These are phyloP conservation scores for Aspergillus persii DNA, from an alignment of 2,329 filamentous ascomycete genomes.

Conservation along the genomic window DNA sequence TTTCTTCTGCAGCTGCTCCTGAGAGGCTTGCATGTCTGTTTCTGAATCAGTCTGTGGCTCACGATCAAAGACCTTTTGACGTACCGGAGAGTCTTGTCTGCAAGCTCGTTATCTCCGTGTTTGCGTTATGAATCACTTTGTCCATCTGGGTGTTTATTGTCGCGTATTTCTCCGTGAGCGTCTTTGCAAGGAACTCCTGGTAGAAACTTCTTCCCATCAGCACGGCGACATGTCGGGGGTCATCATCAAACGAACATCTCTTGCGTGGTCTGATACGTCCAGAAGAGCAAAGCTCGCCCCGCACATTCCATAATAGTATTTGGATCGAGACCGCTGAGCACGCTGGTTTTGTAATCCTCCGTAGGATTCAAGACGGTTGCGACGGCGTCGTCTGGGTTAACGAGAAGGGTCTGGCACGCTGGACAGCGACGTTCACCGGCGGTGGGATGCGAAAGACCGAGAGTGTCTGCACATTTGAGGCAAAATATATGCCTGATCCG, in stretches of 20 bases:
- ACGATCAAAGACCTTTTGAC: constrained; percentile 16
- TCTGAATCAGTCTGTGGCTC: background rate
- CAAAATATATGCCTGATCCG: constrained; percentile 77
- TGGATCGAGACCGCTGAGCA: constrained; percentile 79
- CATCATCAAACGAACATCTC: constrained; percentile 64
- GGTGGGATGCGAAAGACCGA: constrained; percentile 59
- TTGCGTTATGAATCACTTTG: constrained; percentile 71
- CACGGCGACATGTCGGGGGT: background rate
- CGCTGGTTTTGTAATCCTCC: constrained; percentile 86
- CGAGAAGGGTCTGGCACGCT: constrained; percentile 68
- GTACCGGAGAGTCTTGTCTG: constrained; percentile 64
- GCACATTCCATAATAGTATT: constrained; percentile 83
- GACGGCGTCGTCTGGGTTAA: constrained; percentile 72
- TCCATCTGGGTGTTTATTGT: constrained; percentile 66
- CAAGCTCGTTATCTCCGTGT: constrained; percentile 66
- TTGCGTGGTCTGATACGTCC: constrained; percentile 80
- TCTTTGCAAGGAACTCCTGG: constrained; percentile 71
- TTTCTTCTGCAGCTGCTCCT: constrained; percentile 64
- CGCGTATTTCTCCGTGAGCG: constrained; percentile 69
- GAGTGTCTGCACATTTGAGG: constrained; percentile 64
- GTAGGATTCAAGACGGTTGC: constrained; percentile 70
- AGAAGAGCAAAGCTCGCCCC: constrained; percentile 74
- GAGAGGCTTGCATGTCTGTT: constrained; percentile 58
- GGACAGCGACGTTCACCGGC: constrained; percentile 64
- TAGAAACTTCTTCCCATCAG: constrained; percentile 57